Evolutionary conservation across 129 eudicot genomes (phyloP).

Genomic region (Glebionis coronaria): DNA sequence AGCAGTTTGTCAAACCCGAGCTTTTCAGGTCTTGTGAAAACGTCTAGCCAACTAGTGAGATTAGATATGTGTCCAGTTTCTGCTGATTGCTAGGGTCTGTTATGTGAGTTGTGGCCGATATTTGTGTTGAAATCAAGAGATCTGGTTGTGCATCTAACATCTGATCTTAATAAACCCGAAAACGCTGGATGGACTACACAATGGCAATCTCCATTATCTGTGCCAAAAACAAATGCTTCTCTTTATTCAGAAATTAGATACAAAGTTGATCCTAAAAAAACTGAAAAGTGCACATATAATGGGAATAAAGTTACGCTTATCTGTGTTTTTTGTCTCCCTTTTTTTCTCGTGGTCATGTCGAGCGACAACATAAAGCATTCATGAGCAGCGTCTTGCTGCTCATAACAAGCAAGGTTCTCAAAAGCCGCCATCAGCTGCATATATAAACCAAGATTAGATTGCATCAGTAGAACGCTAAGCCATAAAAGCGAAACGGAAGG

Average conservation of each 20-base stretch:
- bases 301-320: conserved; percentile 49
- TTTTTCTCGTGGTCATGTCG: conserved; percentile 68
- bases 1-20: conserved; percentile 66
- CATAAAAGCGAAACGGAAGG: no score
- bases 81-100: conserved; percentile 48
- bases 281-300: conserved; percentile 19
- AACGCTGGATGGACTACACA: no score
- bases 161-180: no score
- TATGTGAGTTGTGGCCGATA: conserved; percentile 12
- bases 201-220: no score
- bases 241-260: no score
- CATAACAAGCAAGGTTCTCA: conserved; percentile 74
- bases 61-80: conserved; percentile 32
- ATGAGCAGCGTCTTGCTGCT: conserved; percentile 82
- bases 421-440: conserved; percentile 81
- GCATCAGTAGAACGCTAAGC: not conserved
- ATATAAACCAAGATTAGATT: not conserved
- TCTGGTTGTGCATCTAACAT: no score
- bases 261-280: conserved; percentile 25
- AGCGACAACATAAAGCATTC: conserved; percentile 70
- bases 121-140: conserved; percentile 48
- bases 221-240: no score
- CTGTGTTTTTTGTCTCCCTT: conserved; percentile 39
- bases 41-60: conserved; percentile 60
- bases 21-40: conserved; percentile 66